Percentiles rank a stretch among this genome's conserved stretches.
phyloP scores from a whole-genome alignment of 345 rosid species.

The Eucalyptus camaldulensis region DNA sequence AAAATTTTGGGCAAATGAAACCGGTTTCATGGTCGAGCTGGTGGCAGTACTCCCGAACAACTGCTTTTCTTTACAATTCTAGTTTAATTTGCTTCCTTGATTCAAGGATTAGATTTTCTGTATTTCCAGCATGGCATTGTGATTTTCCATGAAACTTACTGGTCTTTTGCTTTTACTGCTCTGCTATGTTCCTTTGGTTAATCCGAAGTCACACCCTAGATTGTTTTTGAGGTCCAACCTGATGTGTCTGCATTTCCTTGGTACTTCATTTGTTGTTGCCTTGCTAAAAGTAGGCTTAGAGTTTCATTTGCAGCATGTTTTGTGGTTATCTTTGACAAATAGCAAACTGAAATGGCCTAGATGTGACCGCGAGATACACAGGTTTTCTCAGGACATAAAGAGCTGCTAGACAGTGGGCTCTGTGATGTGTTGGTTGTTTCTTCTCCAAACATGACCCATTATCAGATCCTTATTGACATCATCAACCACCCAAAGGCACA shows the following conservation, averaged over 20 bases:
- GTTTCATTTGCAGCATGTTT: neutral
- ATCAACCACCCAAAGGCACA: constrained; percentile 63
- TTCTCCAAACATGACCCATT: constrained; percentile 93
- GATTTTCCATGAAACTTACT: neutral
- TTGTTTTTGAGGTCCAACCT: neutral
- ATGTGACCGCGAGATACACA: neutral
- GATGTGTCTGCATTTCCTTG: neutral
- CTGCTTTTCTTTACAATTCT: neutral
- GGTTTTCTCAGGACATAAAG: constrained; percentile 76
- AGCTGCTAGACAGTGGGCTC: constrained; percentile 60
- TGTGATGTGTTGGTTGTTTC: constrained; percentile 82
- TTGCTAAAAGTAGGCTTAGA: neutral
- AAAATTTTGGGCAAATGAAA: neutral
- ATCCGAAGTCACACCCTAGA: neutral
- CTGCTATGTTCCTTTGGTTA: neutral
- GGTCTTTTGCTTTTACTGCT: neutral
- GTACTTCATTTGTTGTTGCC: neutral
- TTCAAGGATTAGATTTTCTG: neutral
- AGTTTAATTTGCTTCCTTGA: neutral
- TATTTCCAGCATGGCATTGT: neutral
- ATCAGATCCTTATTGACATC: constrained; percentile 72
- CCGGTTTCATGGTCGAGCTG: neutral
- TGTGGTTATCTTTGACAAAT: neutral
- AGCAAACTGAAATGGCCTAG: neutral
- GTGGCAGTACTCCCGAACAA: neutral